Evolutionary conservation across 179 eudicot species (phyloP).

Genomic region (Vitellaria paradoxa): DNA sequence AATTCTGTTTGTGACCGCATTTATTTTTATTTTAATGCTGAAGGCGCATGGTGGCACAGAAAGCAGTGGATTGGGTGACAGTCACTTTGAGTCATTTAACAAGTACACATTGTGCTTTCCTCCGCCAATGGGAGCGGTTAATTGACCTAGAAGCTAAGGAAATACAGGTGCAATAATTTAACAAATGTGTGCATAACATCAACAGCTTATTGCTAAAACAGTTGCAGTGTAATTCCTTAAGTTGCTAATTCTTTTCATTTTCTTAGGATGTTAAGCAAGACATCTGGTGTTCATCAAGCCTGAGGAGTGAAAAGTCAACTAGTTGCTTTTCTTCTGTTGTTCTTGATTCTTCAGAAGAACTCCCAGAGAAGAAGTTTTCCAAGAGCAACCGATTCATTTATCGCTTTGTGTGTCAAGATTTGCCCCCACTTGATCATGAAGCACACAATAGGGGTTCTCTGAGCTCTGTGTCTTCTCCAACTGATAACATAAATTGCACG

Average conservation of each 20-base stretch:
- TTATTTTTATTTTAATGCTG: constrained; percentile 21
- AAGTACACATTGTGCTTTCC: constrained; percentile 57
- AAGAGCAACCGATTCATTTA: constrained; percentile 59
- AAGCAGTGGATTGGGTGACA: constrained; percentile 80
- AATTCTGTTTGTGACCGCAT: background rate
- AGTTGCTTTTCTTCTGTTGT: constrained; percentile 59
- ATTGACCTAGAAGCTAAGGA: constrained; percentile 93
- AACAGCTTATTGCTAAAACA: background rate
- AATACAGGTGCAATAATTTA: constrained; percentile 46
- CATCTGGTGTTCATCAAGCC: constrained; percentile 43
- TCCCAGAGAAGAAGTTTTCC: constrained; percentile 26
- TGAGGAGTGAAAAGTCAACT: constrained; percentile 37
- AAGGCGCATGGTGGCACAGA: constrained; percentile 81
- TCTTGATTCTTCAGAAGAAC: constrained; percentile 65
- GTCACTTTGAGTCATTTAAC: constrained; percentile 76
- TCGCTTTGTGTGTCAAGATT: constrained; percentile 63
- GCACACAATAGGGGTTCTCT: constrained; percentile 24
- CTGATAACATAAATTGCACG: constrained; percentile 41
- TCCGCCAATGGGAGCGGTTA: constrained; percentile 76
- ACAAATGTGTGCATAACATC: background rate
- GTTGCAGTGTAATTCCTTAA: background rate
- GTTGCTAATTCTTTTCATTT: constrained; percentile 16
- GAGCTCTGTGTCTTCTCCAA: constrained; percentile 31
- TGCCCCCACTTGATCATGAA: constrained; percentile 21
- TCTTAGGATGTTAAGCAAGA: constrained; percentile 53